Conservation (phyloP, 148 eudicot genomes). For the Silene uniflora region DNA sequence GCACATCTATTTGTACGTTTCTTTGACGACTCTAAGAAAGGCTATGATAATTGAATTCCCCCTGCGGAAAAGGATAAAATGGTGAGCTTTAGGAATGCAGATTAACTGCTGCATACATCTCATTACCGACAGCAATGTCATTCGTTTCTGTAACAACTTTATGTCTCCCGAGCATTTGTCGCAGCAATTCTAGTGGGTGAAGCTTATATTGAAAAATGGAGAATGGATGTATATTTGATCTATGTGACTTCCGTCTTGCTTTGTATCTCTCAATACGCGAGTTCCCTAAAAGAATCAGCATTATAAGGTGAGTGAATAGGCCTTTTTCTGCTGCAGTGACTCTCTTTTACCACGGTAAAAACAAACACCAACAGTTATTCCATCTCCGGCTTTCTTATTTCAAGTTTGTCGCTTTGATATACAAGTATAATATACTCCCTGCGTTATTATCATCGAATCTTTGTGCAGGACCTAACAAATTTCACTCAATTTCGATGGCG, state of each 20-base stretch:
- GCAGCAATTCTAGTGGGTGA: slow-evolving; percentile 97
- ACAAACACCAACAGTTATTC: no score
- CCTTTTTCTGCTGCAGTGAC: neutral
- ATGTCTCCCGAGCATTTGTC: slow-evolving; percentile 75
- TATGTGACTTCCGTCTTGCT: no score
- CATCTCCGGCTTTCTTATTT: no score
- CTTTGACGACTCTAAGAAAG: slow-evolving; percentile 8
- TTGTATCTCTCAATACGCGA: neutral
- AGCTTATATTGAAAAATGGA: slow-evolving; percentile 32
- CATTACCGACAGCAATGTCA: neutral
- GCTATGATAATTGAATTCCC: neutral
- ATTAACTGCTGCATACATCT: neutral
- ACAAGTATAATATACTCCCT: no score
- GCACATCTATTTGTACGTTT: neutral
- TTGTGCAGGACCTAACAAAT: no score
- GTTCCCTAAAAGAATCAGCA: neutral
- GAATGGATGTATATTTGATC: no score
- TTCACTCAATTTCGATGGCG: no score
- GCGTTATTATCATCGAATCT: no score
- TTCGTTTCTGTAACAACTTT: neutral
- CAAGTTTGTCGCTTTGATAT: no score
- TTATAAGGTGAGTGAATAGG: neutral
- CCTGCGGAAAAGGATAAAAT: neutral
- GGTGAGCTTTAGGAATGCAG: neutral
- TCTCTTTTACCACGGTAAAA: no score